These are phyloP conservation scores for Porphyrellus cyaneotinctus DNA, from an alignment of 768 basidiomycete species.

Conservation along the genomic window DNA sequence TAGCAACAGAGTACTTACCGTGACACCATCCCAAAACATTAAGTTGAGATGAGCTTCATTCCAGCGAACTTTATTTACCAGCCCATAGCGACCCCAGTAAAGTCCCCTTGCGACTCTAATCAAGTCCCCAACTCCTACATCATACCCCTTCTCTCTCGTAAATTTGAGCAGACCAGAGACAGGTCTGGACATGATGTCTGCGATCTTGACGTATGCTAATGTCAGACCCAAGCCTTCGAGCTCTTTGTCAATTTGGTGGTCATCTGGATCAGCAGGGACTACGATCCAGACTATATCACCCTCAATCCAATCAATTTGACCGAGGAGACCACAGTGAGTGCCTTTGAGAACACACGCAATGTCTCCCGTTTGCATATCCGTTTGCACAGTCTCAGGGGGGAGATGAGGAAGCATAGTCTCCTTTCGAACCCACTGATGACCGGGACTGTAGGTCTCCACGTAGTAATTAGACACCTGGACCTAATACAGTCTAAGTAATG, in stretches of 20 bases:
- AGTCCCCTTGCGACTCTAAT: background rate
- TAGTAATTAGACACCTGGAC: background rate
- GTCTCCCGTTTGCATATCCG: background rate
- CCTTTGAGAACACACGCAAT: background rate
- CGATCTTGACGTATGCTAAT: background rate
- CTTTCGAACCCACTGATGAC: background rate
- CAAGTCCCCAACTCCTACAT: background rate
- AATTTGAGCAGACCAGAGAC: background rate
- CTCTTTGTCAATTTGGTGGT: background rate
- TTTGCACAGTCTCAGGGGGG: background rate
- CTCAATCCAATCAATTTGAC: background rate
- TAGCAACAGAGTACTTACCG: background rate
- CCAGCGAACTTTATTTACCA: background rate
- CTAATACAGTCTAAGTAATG: background rate
- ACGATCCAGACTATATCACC: background rate
- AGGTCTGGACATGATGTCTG: background rate
- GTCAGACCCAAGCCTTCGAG: background rate
- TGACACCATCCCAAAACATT: background rate
- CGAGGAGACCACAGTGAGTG: background rate
- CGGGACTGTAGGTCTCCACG: background rate
- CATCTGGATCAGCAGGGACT: background rate
- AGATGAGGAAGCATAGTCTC: background rate
- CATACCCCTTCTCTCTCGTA: background rate
- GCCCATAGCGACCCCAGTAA: background rate
- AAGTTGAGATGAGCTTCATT: background rate